Percentiles rank a stretch among this genome's conserved stretches.
Conservation (phyloP, 2,329 filamentous ascomycete species). For the Sclerotinia glacialis region DNA sequence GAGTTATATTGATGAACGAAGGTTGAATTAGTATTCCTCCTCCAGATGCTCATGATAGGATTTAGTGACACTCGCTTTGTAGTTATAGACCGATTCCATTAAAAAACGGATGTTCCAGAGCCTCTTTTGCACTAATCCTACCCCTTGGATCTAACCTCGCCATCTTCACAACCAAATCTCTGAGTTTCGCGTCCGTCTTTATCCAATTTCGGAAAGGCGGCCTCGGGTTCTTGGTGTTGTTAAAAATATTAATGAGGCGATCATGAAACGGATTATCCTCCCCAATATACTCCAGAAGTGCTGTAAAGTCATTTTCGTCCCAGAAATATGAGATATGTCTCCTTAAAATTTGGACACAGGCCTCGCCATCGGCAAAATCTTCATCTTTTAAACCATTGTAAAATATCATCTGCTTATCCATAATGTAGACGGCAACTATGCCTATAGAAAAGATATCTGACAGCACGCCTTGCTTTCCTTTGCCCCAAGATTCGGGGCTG, state of each 20-base stretch:
- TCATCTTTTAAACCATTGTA: constrained; percentile 29
- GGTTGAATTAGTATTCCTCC: too few species aligned
- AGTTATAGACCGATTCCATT: rapidly evolving
- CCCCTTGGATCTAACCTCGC: neutral
- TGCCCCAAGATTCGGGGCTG: constrained; percentile 47
- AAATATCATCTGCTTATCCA: constrained; percentile 45
- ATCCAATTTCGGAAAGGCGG: neutral
- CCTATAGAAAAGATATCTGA: constrained; percentile 48
- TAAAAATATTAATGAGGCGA: constrained; percentile 37
- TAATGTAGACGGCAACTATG: constrained; percentile 47
- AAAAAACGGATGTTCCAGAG: neutral
- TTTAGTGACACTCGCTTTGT: neutral
- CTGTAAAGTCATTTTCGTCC: constrained; percentile 44
- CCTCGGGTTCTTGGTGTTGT: neutral
- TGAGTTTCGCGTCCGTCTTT: neutral
- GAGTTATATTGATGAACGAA: neutral
- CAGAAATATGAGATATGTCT: constrained; percentile 50
- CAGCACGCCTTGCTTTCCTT: constrained; percentile 41
- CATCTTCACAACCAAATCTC: neutral
- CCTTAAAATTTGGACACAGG: constrained; percentile 42
- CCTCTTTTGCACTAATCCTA: neutral
- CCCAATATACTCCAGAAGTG: constrained; percentile 45
- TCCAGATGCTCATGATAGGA: neutral
- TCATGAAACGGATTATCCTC: constrained; percentile 43
- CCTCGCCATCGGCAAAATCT: constrained; percentile 30